Base-by-base conservation (phyloP, 305 asterid genomes). In the Fraxinus ornus region DNA sequence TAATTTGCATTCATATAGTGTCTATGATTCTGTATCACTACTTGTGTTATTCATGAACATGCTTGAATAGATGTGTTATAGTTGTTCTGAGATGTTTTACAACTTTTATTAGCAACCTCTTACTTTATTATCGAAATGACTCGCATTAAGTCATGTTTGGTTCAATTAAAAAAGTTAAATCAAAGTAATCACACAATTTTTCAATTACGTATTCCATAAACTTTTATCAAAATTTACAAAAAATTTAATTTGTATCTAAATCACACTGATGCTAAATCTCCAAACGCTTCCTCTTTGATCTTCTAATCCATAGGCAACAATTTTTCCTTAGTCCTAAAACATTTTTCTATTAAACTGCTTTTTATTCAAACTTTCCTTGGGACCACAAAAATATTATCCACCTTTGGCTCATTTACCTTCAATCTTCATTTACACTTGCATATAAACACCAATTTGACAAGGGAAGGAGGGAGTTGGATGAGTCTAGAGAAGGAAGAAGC, bases 401-500 rank as follows among this genome's bases (percentile, higher is more conserved):
- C 21, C 21, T 49, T 49, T 5, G 60, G 60, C 21, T 17, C 2
- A 49, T 49, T 13, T 47, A 47, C 57, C 19, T 3, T 15, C 55
- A 44, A 47, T n/a, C 19, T 3, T 15, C 55, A 44, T 12, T 15
- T 15, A 13, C 57, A 41, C 17, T 10, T 41, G 52, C 57, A 12
- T 10, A 15, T 49, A 49, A 3, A 49, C 21, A 49, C 21, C 19
- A 49, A 49, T 52, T 28, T 13, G 22, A 70, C 21, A 3, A 28
- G 55, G 52, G 33, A 74, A 44, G 35, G 76, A 76, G 77, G 2
- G 76, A 70, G 44, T 32, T 6, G 37, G 76, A 89, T 91, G 95
- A 85, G 84, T 83, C 84, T 87, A 19, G 88, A 86, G 52, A 73
- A 80, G 81, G 87, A 88, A 57, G 92, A 84, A 73, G 83, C 79